Conservation (phyloP, 164 flowering plant species). For the Buxus sempervirens region DNA sequence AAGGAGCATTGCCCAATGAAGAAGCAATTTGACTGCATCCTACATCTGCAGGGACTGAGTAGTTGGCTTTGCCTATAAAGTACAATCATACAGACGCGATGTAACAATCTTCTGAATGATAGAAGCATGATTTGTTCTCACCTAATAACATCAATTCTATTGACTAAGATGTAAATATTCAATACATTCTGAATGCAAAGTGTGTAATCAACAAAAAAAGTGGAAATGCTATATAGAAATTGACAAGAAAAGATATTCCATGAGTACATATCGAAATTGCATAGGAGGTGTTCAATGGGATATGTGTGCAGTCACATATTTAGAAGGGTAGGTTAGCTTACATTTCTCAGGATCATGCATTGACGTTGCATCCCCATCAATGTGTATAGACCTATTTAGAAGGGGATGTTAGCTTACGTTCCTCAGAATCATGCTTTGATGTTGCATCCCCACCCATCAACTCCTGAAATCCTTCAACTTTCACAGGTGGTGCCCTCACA, state of each 20-base stretch:
- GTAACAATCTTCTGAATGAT: not conserved
- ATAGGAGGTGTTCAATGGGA: too few species aligned
- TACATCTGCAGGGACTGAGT: too few species aligned
- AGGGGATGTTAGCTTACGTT: constrained; percentile 69
- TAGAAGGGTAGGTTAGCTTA: constrained; percentile 65
- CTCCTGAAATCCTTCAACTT: constrained; percentile 97
- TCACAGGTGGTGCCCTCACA: constrained; percentile 87
- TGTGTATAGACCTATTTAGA: constrained; percentile 31
- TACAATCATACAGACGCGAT: not conserved
- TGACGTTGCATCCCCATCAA: constrained; percentile 39
- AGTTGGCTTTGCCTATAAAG: too few species aligned
- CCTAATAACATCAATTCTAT: too few species aligned
- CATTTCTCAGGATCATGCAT: constrained; percentile 85
- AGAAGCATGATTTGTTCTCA: not conserved
- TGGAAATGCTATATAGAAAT: not conserved
- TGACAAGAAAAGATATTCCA: not conserved
- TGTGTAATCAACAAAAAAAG: not conserved
- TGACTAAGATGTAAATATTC: not conserved
- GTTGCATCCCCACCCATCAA: constrained; percentile 93
- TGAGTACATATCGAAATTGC: not conserved
- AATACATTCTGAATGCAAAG: too few species aligned
- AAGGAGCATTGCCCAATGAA: too few species aligned
- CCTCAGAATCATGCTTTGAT: constrained; percentile 78
- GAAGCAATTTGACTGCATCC: too few species aligned
- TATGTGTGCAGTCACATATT: constrained; percentile 22